These are phyloP conservation scores for Pseudogymnoascus sp. DNA, from an alignment of 2,329 filamentous ascomycete species.

Conservation along the genomic window DNA sequence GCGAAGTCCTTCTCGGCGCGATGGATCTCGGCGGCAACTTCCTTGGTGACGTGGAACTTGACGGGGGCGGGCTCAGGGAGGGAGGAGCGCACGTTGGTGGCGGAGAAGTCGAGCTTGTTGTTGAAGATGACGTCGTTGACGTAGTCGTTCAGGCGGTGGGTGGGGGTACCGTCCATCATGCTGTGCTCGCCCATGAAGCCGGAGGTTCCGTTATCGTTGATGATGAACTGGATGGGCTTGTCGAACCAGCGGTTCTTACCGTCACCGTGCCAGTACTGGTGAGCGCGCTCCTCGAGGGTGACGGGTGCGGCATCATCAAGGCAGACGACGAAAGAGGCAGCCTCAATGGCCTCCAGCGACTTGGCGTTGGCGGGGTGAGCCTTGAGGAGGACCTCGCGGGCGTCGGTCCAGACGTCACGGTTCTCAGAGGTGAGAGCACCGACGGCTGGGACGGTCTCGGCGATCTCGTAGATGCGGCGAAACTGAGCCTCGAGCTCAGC, in stretches of 20 bases:
- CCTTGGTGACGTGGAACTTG: slow-evolving; percentile 68
- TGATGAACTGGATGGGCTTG: slow-evolving; percentile 95
- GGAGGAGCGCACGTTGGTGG: slow-evolving; percentile 69
- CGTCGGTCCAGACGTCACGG: slow-evolving; percentile 86
- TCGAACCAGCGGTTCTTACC: slow-evolving; percentile 95
- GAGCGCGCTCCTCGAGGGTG: slow-evolving; percentile 89
- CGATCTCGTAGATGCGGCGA: slow-evolving; percentile 71
- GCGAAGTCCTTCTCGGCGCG: slow-evolving; percentile 72
- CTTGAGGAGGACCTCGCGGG: slow-evolving; percentile 66
- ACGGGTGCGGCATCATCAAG: slow-evolving; percentile 86
- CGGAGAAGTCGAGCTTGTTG: slow-evolving; percentile 86
- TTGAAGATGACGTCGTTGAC: slow-evolving; percentile 86
- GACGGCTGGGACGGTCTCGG: slow-evolving; percentile 64
- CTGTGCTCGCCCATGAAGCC: slow-evolving; percentile 98
- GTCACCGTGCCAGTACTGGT: slow-evolving; percentile 97
- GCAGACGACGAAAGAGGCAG: slow-evolving; percentile 84
- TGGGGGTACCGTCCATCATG: slow-evolving; percentile 99
- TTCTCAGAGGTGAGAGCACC: slow-evolving; percentile 86
- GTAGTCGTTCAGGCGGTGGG: slow-evolving; percentile 93
- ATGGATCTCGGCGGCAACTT: slow-evolving; percentile 70
- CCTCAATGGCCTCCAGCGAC: slow-evolving; percentile 74
- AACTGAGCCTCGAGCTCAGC: slow-evolving; percentile 89
- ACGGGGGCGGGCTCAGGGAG: slow-evolving; percentile 74
- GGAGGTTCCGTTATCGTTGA: slow-evolving; percentile 96
- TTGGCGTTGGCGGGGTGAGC: slow-evolving; percentile 73